Evolutionary conservation across 768 basidiomycete genomes (phyloP).

Genomic region (Steccherinum ochraceum): DNA sequence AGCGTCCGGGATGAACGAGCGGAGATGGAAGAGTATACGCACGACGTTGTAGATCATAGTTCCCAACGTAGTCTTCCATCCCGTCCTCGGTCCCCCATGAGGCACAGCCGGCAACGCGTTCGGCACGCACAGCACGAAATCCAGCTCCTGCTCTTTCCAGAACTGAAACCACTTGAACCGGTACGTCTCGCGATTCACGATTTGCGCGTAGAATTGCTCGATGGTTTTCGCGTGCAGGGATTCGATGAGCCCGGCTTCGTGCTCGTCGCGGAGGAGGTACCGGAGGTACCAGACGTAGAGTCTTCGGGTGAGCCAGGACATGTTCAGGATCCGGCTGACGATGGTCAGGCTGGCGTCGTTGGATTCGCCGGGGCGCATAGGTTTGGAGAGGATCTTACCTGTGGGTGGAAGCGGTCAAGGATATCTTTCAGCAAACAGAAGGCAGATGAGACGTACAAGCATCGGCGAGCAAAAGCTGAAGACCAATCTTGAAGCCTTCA

Average conservation of each 20-base stretch:
- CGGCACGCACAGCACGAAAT: slow-evolving; percentile 29
- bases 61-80: slow-evolving; percentile 11
- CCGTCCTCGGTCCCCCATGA: slow-evolving; percentile 20
- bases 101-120: slow-evolving; percentile 30
- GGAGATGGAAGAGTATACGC: too few relatives aligned
- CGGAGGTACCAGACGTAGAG: slow-evolving; percentile 7
- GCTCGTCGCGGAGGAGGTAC: not conserved
- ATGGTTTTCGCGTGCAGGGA: not conserved
- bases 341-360: not conserved
- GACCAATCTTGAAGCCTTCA: slow-evolving; percentile 17
- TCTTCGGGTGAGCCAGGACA: slow-evolving; percentile 6
- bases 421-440: not conserved
- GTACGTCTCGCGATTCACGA: slow-evolving; percentile 12
- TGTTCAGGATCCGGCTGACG: not conserved
- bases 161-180: slow-evolving; percentile 9
- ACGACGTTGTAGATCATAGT: not conserved
- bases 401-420: not conserved
- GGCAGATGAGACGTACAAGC: slow-evolving; percentile 12
- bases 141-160: slow-evolving; percentile 9
- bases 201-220: slow-evolving; percentile 11
- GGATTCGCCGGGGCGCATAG: not conserved
- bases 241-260: not conserved
- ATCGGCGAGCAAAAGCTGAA: slow-evolving; percentile 19
- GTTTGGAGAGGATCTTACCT: not conserved
- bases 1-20: too few relatives aligned